Conservation (phyloP, 495 filamentous ascomycete genomes). For the Lichina pygmaea region DNA sequence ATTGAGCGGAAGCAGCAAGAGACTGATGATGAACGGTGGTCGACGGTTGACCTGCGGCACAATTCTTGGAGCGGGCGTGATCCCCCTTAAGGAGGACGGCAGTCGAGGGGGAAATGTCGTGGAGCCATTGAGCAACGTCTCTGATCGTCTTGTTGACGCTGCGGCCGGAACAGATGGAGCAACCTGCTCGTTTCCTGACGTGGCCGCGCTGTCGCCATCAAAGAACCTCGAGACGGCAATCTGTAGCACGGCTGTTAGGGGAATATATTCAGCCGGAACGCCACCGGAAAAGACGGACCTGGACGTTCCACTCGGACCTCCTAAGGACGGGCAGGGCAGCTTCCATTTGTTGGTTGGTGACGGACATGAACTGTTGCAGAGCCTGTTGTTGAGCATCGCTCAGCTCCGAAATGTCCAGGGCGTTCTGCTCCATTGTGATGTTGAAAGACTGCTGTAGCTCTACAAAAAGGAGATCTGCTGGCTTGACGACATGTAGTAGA, state of each 20-base stretch:
- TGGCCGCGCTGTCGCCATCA: slow-evolving; percentile 73
- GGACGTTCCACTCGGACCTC: slow-evolving; percentile 85
- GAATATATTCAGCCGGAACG: neutral
- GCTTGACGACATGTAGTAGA: too few relatives aligned
- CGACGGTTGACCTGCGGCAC: slow-evolving; percentile 45
- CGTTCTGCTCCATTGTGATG: slow-evolving; percentile 10
- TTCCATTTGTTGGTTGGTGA: slow-evolving; percentile 56
- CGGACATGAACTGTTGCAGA: slow-evolving; percentile 63
- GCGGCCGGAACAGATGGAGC: slow-evolving; percentile 27
- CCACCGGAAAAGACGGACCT: slow-evolving; percentile 23
- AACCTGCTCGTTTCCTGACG: slow-evolving; percentile 46
- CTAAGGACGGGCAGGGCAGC: slow-evolving; percentile 60
- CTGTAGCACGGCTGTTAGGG: slow-evolving; percentile 17
- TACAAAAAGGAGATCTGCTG: neutral
- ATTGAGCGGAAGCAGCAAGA: slow-evolving; percentile 63
- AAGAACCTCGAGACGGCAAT: slow-evolving; percentile 95
- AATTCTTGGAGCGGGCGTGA: slow-evolving; percentile 43
- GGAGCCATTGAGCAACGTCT: slow-evolving; percentile 38
- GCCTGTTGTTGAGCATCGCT: slow-evolving; percentile 48
- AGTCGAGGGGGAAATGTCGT: slow-evolving; percentile 10
- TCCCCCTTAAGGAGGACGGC: slow-evolving; percentile 4
- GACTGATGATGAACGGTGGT: slow-evolving; percentile 43
- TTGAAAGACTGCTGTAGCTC: slow-evolving; percentile 5
- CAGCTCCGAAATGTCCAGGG: slow-evolving; percentile 39
- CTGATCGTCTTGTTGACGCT: slow-evolving; percentile 25